Conservation (phyloP, 2,329 filamentous ascomycete genomes). For the Aureobasidium sp. region DNA sequence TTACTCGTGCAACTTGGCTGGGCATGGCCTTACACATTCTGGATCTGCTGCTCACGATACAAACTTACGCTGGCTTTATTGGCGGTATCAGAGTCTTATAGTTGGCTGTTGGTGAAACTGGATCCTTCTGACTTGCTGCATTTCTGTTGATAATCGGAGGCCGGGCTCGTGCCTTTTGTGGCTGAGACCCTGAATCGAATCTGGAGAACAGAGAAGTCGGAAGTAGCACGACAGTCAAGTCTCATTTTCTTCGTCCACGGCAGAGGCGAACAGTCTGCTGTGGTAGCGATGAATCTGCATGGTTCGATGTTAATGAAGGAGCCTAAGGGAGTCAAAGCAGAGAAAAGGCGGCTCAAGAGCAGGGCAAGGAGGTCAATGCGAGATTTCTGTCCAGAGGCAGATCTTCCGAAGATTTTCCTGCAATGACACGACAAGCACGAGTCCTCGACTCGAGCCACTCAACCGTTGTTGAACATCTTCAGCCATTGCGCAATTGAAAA, state of each 20-base stretch:
- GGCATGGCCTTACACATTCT: not conserved
- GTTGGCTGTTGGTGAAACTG: slow-evolving; percentile 3
- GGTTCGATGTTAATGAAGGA: too few relatives aligned
- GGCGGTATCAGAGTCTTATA: slow-evolving; percentile 5
- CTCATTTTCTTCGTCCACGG: not conserved
- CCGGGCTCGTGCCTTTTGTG: not conserved
- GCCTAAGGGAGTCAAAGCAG: too few relatives aligned
- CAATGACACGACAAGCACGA: not conserved
- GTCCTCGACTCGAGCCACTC: not conserved
- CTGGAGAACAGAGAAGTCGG: not conserved
- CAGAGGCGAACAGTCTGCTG: too few relatives aligned
- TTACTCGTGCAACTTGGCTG: not conserved
- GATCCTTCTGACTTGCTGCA: not conserved
- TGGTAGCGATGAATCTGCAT: too few relatives aligned
- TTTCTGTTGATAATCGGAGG: not conserved
- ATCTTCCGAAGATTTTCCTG: not conserved
- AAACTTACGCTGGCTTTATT: not conserved
- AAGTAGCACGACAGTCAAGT: not conserved
- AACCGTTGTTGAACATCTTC: not conserved
- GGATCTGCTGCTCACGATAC: not conserved
- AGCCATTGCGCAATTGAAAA: not conserved
- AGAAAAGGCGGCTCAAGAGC: too few relatives aligned
- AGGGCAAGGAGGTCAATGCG: too few relatives aligned
- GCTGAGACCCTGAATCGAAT: not conserved
- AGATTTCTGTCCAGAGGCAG: not conserved